Base-by-base conservation (phyloP, 495 filamentous ascomycete species). In the Neurospora hispaniola region DNA sequence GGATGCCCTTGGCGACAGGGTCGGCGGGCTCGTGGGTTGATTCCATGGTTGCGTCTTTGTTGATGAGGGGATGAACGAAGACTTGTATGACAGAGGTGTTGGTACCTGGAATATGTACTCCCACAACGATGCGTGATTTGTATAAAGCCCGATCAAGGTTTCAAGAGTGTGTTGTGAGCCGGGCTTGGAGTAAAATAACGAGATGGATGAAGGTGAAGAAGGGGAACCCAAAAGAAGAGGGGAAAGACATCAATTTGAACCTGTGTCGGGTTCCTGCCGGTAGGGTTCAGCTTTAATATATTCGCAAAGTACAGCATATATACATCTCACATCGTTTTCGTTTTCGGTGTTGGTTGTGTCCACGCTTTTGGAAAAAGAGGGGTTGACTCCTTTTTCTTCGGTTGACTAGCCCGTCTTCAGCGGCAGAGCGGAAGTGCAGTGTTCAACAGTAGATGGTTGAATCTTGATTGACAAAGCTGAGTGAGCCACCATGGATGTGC, bases 1-100 rank as follows among this genome's bases (percentile, higher is more conserved):
- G 40, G 20, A 87, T 83, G 39, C 89, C 90, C 78, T 86, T 86
- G 20, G 89, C 86, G 39, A 90, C 78, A 40, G 88, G 86, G 27
- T 89, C 88, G 59, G 89, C 88, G 12, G 82, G 82, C 71, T 89
- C 85, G 71, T 87, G 44, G 20, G 76, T 76, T 7, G 72, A 69
- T 68, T 79, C 78, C 78, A 78, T 77, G 35, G 31, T 43, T 71
- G 6, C 9, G 20, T 38, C 12, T 7, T 35, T 18, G 27, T 35
- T 38, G 54, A 66, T 38, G 20, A 23, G 20, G 9, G 27, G 27
- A 66, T 66, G 54, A 66, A 5, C 0, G 14, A 66, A 31, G 18
- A 46, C 5, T 62, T 62, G 3, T 66, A 66, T 8, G 14, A 9
- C 14, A 27, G 23, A 31, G 54, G 27, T 66, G 54, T 7, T 4